A percentile compares a stretch with the other conserved stretches of the same genome.
Evolutionary conservation across 148 eudicot species (phyloP).

Genomic region (Beta vulgaris): DNA sequence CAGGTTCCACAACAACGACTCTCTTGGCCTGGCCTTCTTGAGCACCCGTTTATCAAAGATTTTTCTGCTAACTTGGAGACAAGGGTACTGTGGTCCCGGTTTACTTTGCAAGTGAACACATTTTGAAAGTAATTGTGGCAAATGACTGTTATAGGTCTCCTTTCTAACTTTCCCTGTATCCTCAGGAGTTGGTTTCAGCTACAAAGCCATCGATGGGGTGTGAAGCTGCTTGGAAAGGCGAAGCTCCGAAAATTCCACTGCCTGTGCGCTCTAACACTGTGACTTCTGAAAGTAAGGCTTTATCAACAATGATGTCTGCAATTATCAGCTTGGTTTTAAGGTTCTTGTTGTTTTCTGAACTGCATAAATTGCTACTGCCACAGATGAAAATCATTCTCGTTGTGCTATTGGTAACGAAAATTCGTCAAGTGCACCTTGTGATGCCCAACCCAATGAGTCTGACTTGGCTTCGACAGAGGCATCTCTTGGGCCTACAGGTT

Average conservation of each 20-base stretch:
- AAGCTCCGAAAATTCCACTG: constrained; percentile 37
- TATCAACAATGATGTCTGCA: background rate
- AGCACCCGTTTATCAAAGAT: constrained; percentile 87
- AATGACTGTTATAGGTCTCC: background rate
- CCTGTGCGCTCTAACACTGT: constrained; percentile 36
- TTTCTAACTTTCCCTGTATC: constrained; percentile 10
- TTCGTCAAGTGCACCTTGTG: constrained; percentile 28
- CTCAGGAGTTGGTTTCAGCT: constrained; percentile 54
- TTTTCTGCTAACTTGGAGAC: constrained; percentile 46
- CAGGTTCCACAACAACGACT: constrained; percentile 89
- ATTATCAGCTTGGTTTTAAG: constrained; percentile 8
- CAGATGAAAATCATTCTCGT: constrained; percentile 39
- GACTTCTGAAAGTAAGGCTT: constrained; percentile 60
- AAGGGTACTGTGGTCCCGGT: constrained; percentile 34
- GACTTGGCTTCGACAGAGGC: constrained; percentile 37
- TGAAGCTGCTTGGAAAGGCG: constrained; percentile 54
- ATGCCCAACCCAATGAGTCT: constrained; percentile 29
- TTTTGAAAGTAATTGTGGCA: background rate
- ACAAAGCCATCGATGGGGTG: constrained; percentile 39
- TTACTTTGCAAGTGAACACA: constrained; percentile 8
- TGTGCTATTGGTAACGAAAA: constrained; percentile 28
- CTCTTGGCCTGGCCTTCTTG: constrained; percentile 94
- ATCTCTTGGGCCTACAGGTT: constrained; percentile 57
- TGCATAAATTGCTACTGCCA: constrained; percentile 8
- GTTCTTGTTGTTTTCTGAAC: background rate